Conservation (phyloP, 768 basidiomycete species). For the Rhizopogon vesiculosus region DNA sequence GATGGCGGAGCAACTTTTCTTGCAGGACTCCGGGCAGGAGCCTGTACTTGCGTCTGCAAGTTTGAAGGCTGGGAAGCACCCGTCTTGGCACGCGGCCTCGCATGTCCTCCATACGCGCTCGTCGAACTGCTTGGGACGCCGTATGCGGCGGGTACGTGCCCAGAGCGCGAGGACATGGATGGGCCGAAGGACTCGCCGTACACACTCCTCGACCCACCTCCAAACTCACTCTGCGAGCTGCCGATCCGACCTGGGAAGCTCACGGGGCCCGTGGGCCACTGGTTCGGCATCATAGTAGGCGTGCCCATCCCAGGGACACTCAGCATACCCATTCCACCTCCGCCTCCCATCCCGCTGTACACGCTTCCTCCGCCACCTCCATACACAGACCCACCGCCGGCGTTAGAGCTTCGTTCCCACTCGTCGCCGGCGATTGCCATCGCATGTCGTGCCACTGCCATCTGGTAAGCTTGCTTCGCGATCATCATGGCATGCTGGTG, state of each 20-base stretch:
- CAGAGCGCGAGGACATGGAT: conserved; percentile 12
- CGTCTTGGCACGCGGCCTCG: conserved; percentile 31
- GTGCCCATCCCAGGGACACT: conserved; percentile 34
- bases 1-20: conserved; percentile 50
- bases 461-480: conserved; percentile 88
- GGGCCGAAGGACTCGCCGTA: conserved; percentile 67
- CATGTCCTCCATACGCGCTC: conserved; percentile 15
- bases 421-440: conserved; percentile 87
- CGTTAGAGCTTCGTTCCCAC: conserved; percentile 77
- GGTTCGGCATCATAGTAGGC: conserved; percentile 29
- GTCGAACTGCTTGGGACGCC: conserved; percentile 10
- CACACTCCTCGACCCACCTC: conserved; percentile 58
- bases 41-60: conserved; percentile 4
- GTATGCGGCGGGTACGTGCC: neutral
- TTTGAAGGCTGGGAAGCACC: conserved; percentile 19
- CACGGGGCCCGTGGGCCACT: conserved; percentile 41
- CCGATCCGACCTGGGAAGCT: conserved; percentile 45
- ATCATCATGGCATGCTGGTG: conserved; percentile 86
- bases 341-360: conserved; percentile 36
- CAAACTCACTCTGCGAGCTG: conserved; percentile 61
- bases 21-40: conserved; percentile 14
- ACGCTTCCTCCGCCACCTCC: conserved; percentile 40
- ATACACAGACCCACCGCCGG: conserved; percentile 33
- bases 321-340: conserved; percentile 38
- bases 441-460: conserved; percentile 87